Base-by-base conservation (phyloP, 176 grass and related monocot genomes). In the Avena eriantha region DNA sequence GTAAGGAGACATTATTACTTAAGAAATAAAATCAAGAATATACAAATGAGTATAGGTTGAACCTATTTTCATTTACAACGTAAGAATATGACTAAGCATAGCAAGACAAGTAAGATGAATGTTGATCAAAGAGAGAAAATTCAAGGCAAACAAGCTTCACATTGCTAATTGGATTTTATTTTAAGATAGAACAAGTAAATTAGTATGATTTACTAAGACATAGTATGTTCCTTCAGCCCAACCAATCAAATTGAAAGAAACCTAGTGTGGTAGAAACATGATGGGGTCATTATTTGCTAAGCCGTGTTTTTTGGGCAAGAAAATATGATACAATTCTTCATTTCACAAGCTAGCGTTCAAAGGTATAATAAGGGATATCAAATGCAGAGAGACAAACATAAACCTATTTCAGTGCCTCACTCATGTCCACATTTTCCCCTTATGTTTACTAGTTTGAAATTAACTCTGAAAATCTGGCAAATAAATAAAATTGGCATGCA, bases 21-120 rank as follows among this genome's bases (percentile, higher is more conserved):
- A 31, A 23, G 43, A 76, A 76, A 23, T 19, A 22, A 82, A 91
- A 69, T 15, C 49, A 34, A 80, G 47, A 86, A 78, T 79, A 67
- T 21, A 83, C 21, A 47, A 9, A 74, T 10, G 36, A 72, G 26
- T 56, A 73, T 26, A 78, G 12, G 41, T 46, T 56, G 73, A 55
- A 10, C 29, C 14, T 66, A 16, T 39, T 77, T 50, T 39, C 45
- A 50, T 78, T 41, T 36, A 65, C 51, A 13, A 80, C 10, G 17
- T 60, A 54, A 54, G 45, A 47, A 7, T 35, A 23, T 41, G 39
- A 17, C 8, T 51, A 49, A 73, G 18, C 17, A 85, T 7, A 29
- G 12, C 58, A 85, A 56, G 33, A 7, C 33, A 85, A 35, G 15
- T 34, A 77, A 55, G 47, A 39, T 76, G 22, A 70, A 53, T 76